Base-by-base conservation (phyloP, 176 grass and related monocot species). In the Carex scoparia region DNA sequence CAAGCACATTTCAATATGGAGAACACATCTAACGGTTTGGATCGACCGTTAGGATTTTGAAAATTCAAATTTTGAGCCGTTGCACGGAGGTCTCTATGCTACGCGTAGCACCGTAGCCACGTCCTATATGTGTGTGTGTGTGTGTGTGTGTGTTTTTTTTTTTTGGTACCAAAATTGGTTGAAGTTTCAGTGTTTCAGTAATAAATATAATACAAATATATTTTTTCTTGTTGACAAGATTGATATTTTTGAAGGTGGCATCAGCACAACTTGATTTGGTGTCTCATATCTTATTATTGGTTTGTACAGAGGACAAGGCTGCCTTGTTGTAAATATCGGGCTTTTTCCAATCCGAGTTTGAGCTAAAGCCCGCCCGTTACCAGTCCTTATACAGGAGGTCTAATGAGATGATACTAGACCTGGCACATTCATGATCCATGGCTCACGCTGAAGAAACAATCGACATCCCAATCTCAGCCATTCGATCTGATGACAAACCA, bases 401-500 rank as follows among this genome's bases (percentile, higher is more conserved):
- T 61, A 64, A 15, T 7, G 18, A 81, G 58, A 19, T 31, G 42
- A 4, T 65, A 53, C 2, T 31, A 68, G 37, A 31, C 42, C 12
- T 54, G 35, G 13, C 42, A 15, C 42, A 69, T 35, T 56, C 5
- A 32, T 66, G 48, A 67, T 31, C 63, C 35, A 83, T 83, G 63
- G 81, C 23, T 81, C 79, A 81, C 38, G 37, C 59, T 69, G 62
- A 67, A 83, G 81, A 68, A 32, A 51, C 35, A 83, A 65, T 67
- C 12, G 81, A 83, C 61, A 83, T 83, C 81, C n/a, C 37, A 56
- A 69, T 83, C 16, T 83, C 81, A 10, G 4, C 8, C 38, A 13
- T 54, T 11, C 62, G 3, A 8, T 69, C 37, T 10, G 42, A 68
- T 63, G 63, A 46, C 44, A 16, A 37, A 30, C 23, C 81, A 69